Evolutionary conservation across 805 yeast genomes (phyloP).

Genomic region (Hanseniaspora valbyensis): DNA sequence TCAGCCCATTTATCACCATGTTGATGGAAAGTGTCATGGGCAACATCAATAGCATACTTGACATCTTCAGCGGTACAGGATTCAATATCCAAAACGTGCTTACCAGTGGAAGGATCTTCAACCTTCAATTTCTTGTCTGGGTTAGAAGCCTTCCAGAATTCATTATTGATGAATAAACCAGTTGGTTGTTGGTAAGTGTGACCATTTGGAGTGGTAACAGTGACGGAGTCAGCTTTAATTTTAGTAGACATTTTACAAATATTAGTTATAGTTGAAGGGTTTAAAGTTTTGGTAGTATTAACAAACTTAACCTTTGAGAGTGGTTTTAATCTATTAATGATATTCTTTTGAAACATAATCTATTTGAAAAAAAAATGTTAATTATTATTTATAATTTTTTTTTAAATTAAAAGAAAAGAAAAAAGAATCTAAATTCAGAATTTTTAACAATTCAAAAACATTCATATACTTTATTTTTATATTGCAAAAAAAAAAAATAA

Average conservation of each 20-base stretch:
- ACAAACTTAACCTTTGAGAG: neutral
- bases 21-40: slow-evolving; percentile 13
- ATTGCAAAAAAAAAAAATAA: too few species aligned
- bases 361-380: too few species aligned
- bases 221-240: slow-evolving; percentile 27
- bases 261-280: neutral
- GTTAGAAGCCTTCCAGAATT: slow-evolving; percentile 46
- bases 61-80: slow-evolving; percentile 54
- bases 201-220: slow-evolving; percentile 55
- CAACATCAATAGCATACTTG: slow-evolving; percentile 53
- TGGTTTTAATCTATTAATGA: neutral
- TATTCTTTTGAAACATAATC: too few species aligned
- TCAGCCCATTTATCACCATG: slow-evolving; percentile 52
- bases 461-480: too few species aligned
- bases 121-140: slow-evolving; percentile 46
- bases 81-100: slow-evolving; percentile 45
- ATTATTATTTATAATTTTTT: too few species aligned
- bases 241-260: slow-evolving; percentile 15
- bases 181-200: slow-evolving; percentile 63
- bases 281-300: neutral
- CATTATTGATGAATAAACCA: slow-evolving; percentile 81
- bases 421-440: too few species aligned
- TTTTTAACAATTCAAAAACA: too few species aligned
- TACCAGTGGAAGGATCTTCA: slow-evolving; percentile 54
- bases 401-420: too few species aligned